phyloP scores from a whole-genome alignment of 768 basidiomycete genomes.

The Russula ochroleuca region DNA sequence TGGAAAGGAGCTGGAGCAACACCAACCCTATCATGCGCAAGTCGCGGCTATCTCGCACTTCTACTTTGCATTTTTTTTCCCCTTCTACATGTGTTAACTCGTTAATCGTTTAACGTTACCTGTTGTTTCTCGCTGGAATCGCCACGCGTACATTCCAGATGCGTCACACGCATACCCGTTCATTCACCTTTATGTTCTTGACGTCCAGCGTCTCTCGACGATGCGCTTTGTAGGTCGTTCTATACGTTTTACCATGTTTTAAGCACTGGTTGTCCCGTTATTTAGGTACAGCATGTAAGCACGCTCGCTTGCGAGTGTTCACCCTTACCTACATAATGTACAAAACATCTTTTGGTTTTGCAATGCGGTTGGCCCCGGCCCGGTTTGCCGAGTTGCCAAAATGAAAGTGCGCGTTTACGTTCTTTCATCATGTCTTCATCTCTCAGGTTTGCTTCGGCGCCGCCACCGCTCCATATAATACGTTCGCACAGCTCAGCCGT shows the following conservation, averaged over 20 bases:
- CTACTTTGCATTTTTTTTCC: neutral
- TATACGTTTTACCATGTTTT: neutral
- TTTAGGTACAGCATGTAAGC: slow-evolving; percentile 2
- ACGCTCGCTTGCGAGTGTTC: slow-evolving; percentile 14
- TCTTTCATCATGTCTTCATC: neutral
- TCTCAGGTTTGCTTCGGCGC: slow-evolving; percentile 25
- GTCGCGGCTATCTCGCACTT: neutral
- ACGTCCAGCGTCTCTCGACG: slow-evolving; percentile 19
- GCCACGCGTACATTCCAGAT: neutral
- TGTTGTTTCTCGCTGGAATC: slow-evolving; percentile 19
- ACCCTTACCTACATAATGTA: neutral
- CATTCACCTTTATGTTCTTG: neutral
- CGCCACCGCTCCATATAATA: slow-evolving; percentile 68
- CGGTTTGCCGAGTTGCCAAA: neutral
- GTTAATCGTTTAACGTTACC: neutral
- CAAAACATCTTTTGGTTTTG: no score
- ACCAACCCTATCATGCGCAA: neutral
- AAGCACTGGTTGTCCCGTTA: slow-evolving; percentile 9
- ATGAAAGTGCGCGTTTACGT: no score
- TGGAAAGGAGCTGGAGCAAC: neutral
- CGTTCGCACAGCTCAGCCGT: slow-evolving; percentile 68
- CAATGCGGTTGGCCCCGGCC: no score
- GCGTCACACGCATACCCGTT: slow-evolving; percentile 20
- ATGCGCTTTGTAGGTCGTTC: slow-evolving; percentile 13
- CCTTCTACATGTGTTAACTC: neutral